Percentiles rank a stretch among this genome's conserved stretches.
These are phyloP conservation scores for Zoysia matrella DNA, from an alignment of 202 grass and related monocot species.

Conservation along the genomic window DNA sequence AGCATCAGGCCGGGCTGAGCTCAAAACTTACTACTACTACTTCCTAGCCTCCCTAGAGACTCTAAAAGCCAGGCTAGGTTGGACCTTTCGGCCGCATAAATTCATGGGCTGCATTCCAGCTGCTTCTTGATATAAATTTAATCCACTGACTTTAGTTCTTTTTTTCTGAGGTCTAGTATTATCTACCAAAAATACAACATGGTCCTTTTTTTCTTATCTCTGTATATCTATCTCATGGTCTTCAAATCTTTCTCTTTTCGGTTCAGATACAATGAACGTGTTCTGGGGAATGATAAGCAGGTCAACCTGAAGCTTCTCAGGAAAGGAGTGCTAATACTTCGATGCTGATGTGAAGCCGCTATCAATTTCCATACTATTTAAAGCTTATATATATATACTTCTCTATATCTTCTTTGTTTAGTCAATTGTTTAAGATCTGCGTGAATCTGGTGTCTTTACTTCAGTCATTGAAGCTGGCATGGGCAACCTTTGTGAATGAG, in stretches of 20 bases:
- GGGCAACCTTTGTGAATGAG: conserved; percentile 46
- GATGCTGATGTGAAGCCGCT: neutral
- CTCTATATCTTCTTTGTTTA: conserved; percentile 35
- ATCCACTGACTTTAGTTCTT: neutral
- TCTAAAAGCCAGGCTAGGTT: neutral
- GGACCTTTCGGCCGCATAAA: neutral
- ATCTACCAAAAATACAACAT: neutral
- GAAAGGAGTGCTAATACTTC: conserved; percentile 56
- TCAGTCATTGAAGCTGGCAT: conserved; percentile 56
- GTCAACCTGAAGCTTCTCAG: conserved; percentile 81
- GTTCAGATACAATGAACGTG: conserved; percentile 84
- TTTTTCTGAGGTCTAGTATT: neutral
- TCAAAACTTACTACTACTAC: too few relatives aligned
- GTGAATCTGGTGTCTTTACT: conserved; percentile 81
- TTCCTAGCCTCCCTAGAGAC: neutral
- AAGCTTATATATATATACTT: neutral
- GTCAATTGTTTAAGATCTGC: conserved; percentile 84
- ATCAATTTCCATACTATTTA: conserved; percentile 14
- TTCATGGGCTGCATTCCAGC: neutral
- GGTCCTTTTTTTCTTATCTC: neutral
- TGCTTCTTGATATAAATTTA: conserved; percentile 14
- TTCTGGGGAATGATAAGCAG: conserved; percentile 77
- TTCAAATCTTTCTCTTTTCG: neutral
- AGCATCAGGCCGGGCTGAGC: neutral
- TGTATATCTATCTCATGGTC: neutral